These are phyloP conservation scores for Collybiopsis luxurians DNA, from an alignment of 768 basidiomycete genomes.

Conservation along the genomic window DNA sequence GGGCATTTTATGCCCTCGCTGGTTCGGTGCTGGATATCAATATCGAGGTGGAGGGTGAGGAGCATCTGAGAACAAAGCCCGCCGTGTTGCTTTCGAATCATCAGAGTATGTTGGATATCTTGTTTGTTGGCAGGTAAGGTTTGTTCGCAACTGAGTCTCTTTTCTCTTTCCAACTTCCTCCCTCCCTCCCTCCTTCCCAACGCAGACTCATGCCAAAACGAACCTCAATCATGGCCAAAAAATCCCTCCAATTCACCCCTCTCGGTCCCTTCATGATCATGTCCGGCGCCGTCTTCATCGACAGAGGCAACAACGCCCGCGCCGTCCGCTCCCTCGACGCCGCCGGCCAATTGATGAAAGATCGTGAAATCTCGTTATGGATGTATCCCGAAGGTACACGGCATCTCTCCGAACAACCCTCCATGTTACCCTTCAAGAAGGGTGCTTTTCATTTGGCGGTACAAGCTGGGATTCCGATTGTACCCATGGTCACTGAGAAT, in stretches of 20 bases:
- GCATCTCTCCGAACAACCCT: constrained; percentile 58
- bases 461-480: constrained; percentile 85
- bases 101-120: constrained; percentile 89
- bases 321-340: constrained; percentile 75
- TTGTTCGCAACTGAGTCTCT: constrained; percentile 7
- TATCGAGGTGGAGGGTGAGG: constrained; percentile 83
- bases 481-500: constrained; percentile 91
- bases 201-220: constrained; percentile 76
- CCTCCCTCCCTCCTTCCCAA: background rate
- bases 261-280: constrained; percentile 90
- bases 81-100: constrained; percentile 85
- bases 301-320: constrained; percentile 73
- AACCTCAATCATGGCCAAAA: constrained; percentile 91
- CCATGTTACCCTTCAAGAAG: constrained; percentile 90
- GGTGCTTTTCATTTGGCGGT: constrained; percentile 97
- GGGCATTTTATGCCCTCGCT: constrained; percentile 74
- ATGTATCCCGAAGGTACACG: constrained; percentile 98
- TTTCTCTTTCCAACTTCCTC: constrained; percentile 4
- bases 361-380: constrained; percentile 72
- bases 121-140: constrained; percentile 75
- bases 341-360: constrained; percentile 80
- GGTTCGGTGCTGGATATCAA: constrained; percentile 61
- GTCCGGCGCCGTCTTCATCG: constrained; percentile 88
- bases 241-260: constrained; percentile 81
- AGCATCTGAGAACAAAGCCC: constrained; percentile 62